phyloP scores from a whole-genome alignment of 2,329 filamentous ascomycete species.

The Davidsoniella neocaledoniae region DNA sequence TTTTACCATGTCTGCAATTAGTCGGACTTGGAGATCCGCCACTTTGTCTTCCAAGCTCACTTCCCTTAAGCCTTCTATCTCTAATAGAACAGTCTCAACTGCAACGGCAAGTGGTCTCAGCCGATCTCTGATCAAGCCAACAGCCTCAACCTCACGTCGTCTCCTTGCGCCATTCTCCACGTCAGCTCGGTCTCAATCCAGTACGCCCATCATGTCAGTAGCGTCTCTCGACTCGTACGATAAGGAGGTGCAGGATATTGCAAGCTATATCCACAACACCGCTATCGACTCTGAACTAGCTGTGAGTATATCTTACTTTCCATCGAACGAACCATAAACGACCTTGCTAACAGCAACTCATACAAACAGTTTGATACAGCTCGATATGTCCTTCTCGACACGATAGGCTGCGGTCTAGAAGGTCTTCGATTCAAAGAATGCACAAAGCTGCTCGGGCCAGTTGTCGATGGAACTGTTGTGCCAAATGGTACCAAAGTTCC shows the following conservation, averaged over 20 bases:
- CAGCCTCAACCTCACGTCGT: too few relatives aligned
- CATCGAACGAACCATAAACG: background rate
- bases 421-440: conserved; percentile 92
- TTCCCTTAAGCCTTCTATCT: background rate
- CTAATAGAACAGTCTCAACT: too few relatives aligned
- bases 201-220: conserved; percentile 33
- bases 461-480: conserved; percentile 77
- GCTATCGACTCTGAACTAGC: conserved; percentile 81
- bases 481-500: conserved; percentile 85
- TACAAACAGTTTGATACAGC: conserved; percentile 69
- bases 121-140: too few relatives aligned
- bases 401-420: conserved; percentile 89
- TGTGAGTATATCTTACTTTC: conserved; percentile 36
- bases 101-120: too few relatives aligned
- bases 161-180: conserved; percentile 25
- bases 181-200: conserved; percentile 13
- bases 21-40: background rate
- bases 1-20: too few relatives aligned
- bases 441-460: conserved; percentile 80
- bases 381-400: conserved; percentile 91
- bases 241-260: conserved; percentile 88
- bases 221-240: conserved; percentile 48
- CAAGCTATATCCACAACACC: conserved; percentile 84
- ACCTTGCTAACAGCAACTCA: background rate
- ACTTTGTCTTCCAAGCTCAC: background rate